A percentile compares a stretch with the other conserved stretches of the same genome.
phyloP scores from a whole-genome alignment of 2,329 filamentous ascomycete genomes.

The Lasiodiplodia hormozganensis region DNA sequence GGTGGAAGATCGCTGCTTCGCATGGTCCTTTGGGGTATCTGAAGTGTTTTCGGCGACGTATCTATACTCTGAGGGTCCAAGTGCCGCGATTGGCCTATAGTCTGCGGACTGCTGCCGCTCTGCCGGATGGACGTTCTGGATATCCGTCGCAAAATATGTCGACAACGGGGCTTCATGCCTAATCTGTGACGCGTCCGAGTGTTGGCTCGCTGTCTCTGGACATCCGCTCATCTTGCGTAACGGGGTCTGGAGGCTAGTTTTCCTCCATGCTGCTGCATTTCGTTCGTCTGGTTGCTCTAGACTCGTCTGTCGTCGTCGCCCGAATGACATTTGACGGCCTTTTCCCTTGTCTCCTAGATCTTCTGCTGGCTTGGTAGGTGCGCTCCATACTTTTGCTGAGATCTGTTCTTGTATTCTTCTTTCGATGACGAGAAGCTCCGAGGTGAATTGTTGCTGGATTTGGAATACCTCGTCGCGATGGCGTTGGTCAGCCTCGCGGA shows the following conservation, averaged over 20 bases:
- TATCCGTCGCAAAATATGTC: neutral
- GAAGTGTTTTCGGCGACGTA: neutral
- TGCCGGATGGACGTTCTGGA: neutral
- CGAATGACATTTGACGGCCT: neutral
- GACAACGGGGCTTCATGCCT: neutral
- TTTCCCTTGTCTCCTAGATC: neutral
- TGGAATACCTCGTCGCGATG: conserved; percentile 13
- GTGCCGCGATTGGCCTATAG: neutral
- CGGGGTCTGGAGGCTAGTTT: neutral
- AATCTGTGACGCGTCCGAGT: neutral
- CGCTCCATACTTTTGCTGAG: neutral
- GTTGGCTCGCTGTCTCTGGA: no score
- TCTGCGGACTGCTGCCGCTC: neutral
- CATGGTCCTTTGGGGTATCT: neutral
- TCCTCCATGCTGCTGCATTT: neutral
- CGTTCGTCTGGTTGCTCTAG: neutral
- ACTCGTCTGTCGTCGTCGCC: neutral
- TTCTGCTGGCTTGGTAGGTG: neutral
- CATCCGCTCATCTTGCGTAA: neutral
- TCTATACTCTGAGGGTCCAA: neutral
- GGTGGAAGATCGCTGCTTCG: neutral
- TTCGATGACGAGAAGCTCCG: neutral
- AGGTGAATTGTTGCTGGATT: conserved; percentile 5
- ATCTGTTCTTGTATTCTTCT: conserved; percentile 12
- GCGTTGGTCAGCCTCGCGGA: neutral